Conservation (phyloP, 2,329 filamentous ascomycete species). For the Nemania serpens region DNA sequence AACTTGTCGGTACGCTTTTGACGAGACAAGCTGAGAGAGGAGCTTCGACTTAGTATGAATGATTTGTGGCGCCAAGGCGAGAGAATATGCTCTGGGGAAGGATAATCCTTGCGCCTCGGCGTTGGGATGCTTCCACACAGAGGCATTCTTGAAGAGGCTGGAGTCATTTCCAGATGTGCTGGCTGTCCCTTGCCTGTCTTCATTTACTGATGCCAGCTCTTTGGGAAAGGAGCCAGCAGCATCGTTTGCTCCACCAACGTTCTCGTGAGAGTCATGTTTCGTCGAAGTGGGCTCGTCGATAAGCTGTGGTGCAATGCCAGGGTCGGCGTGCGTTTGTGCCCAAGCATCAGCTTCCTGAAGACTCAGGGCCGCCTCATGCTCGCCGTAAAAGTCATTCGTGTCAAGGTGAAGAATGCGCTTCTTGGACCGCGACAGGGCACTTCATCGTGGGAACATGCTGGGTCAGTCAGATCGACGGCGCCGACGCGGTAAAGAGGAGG, state of each 20-base stretch:
- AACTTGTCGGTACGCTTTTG: constrained; percentile 83
- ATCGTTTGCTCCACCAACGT: neutral
- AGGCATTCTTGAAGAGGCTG: constrained; percentile 45
- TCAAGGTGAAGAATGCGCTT: constrained; percentile 93
- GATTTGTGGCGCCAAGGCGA: constrained; percentile 83
- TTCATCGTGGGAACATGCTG: constrained; percentile 59
- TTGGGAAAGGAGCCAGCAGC: neutral
- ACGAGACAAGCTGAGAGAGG: constrained; percentile 82
- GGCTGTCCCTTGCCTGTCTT: neutral
- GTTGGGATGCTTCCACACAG: constrained; percentile 45
- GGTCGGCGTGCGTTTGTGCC: constrained; percentile 52
- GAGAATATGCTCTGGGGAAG: constrained; percentile 75
- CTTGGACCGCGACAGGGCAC: constrained; percentile 87
- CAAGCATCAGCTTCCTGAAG: constrained; percentile 81
- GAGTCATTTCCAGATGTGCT: neutral
- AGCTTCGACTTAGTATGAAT: constrained; percentile 83
- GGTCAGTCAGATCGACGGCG: constrained; percentile 70
- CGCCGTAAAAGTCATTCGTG: constrained; percentile 85
- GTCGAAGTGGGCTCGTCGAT: neutral
- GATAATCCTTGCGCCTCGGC: constrained; percentile 52
- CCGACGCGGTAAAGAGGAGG: constrained; percentile 19
- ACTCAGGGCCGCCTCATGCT: constrained; percentile 81
- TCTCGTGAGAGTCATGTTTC: neutral
- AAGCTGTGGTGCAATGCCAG: constrained; percentile 22
- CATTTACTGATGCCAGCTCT: neutral